Conservation (phyloP, 352 stramenopile genomes). For the Blastocystis sp. region DNA sequence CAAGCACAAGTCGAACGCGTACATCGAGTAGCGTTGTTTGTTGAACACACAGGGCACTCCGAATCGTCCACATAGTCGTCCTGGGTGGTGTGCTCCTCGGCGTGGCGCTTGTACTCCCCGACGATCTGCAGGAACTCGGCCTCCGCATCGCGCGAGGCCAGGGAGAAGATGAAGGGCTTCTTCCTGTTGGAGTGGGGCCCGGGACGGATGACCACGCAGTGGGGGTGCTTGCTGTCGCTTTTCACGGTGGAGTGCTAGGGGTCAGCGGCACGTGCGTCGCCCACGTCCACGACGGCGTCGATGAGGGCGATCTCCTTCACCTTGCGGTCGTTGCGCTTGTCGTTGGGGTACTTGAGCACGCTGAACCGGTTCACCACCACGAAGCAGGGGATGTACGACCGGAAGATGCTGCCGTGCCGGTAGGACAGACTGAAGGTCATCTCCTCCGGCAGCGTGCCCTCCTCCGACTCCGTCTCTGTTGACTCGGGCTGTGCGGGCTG, state of each 20-base stretch:
- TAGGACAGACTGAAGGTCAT: background rate
- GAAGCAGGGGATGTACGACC: background rate
- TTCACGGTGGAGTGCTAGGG: conserved; percentile 10
- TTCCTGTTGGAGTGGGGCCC: background rate
- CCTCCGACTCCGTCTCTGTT: too few species aligned
- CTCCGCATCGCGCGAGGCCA: background rate
- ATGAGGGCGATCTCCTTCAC: background rate
- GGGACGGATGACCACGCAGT: conserved; percentile 28
- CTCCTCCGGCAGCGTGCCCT: background rate
- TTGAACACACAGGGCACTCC: background rate
- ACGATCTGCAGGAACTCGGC: conserved; percentile 6
- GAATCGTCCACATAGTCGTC: background rate
- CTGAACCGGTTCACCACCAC: background rate
- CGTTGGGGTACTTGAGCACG: conserved; percentile 17
- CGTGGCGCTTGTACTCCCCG: background rate
- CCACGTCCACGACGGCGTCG: background rate
- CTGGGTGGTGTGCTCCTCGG: background rate
- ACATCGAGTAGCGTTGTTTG: conserved; percentile 72
- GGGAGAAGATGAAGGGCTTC: background rate
- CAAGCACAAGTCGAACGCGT: conserved; percentile 95
- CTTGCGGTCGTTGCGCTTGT: background rate
- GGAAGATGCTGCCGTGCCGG: conserved; percentile 11
- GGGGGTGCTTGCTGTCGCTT: conserved; percentile 12
- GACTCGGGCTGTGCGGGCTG: too few species aligned
- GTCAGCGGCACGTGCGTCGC: background rate